A percentile compares a stretch with the other conserved stretches of the same genome.
Conservation (phyloP, 2,329 filamentous ascomycete genomes). For the Aspergillus niger region DNA sequence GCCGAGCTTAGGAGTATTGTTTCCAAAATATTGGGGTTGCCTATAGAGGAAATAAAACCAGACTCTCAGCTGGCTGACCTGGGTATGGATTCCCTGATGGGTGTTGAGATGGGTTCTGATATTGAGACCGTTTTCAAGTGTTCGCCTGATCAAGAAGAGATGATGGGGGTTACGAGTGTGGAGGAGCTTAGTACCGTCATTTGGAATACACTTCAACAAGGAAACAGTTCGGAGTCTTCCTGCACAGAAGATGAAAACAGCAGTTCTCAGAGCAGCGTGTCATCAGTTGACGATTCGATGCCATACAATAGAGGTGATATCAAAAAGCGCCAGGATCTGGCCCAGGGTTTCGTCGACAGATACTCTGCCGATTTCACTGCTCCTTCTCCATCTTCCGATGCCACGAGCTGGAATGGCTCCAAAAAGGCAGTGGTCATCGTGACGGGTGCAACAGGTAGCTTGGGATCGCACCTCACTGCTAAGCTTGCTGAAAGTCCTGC, state of each 20-base stretch:
- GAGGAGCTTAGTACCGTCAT: slow-evolving; percentile 29
- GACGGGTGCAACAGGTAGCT: slow-evolving; percentile 44
- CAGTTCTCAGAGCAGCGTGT: too few species aligned
- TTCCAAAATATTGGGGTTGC: slow-evolving; percentile 34
- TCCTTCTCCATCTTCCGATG: neutral
- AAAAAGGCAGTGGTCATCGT: slow-evolving; percentile 34
- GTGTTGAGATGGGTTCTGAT: slow-evolving; percentile 50
- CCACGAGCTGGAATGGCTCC: neutral
- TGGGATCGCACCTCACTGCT: slow-evolving; percentile 45
- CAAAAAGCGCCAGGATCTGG: too few species aligned
- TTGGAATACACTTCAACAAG: slow-evolving; percentile 20
- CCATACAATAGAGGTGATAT: too few species aligned
- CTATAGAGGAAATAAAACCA: slow-evolving; percentile 40
- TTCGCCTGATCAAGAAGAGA: slow-evolving; percentile 26
- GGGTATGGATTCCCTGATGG: slow-evolving; percentile 35
- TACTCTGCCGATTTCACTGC: slow-evolving; percentile 26
- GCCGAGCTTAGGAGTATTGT: slow-evolving; percentile 4
- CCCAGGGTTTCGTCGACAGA: slow-evolving; percentile 23
- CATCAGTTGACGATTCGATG: too few species aligned
- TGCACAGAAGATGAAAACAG: too few species aligned
- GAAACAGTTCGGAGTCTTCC: neutral
- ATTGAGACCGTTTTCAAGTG: slow-evolving; percentile 42
- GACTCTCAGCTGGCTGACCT: slow-evolving; percentile 42
- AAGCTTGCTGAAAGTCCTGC: slow-evolving; percentile 31
- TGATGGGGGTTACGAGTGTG: slow-evolving; percentile 32